Evolutionary conservation across 2,329 filamentous ascomycete genomes (phyloP).

Genomic region (Clarireedia paspali): DNA sequence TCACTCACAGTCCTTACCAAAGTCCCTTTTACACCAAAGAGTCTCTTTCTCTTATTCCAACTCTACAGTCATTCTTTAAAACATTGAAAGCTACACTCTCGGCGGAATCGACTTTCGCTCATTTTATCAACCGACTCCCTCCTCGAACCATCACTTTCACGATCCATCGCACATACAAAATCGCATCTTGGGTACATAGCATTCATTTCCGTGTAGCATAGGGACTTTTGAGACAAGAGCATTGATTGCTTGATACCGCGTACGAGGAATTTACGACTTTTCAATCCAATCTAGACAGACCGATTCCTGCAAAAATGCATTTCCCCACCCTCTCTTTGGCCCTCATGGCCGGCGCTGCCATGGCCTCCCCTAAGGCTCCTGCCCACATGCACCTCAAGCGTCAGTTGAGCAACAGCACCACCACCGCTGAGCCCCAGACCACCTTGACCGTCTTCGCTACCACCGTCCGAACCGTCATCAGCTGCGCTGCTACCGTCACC

Average conservation of each 20-base stretch:
- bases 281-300: background rate
- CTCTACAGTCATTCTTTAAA: conserved; percentile 28
- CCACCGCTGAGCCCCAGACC: conserved; percentile 20
- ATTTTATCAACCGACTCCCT: conserved; percentile 10
- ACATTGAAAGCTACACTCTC: conserved; percentile 14
- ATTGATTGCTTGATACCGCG: conserved; percentile 22
- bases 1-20: conserved; percentile 11
- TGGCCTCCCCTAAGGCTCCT: conserved; percentile 19
- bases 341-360: conserved; percentile 29
- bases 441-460: conserved; percentile 35
- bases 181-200: conserved; percentile 3
- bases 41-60: conserved; percentile 21
- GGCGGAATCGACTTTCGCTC: conserved; percentile 31
- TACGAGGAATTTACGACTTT: conserved; percentile 4
- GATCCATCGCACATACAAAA: background rate
- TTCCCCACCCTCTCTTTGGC: conserved; percentile 24
- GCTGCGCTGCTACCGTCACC: conserved; percentile 34
- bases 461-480: conserved; percentile 31
- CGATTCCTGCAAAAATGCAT: conserved; percentile 23
- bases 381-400: conserved; percentile 26
- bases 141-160: background rate
- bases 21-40: conserved; percentile 4
- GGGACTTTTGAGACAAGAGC: conserved; percentile 10
- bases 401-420: conserved; percentile 16
- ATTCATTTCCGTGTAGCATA: background rate